Evolutionary conservation across 2,329 filamentous ascomycete genomes (phyloP), one percentile per base, ranked within the genome.

Genomic region (Alternaria sp.): DNA sequence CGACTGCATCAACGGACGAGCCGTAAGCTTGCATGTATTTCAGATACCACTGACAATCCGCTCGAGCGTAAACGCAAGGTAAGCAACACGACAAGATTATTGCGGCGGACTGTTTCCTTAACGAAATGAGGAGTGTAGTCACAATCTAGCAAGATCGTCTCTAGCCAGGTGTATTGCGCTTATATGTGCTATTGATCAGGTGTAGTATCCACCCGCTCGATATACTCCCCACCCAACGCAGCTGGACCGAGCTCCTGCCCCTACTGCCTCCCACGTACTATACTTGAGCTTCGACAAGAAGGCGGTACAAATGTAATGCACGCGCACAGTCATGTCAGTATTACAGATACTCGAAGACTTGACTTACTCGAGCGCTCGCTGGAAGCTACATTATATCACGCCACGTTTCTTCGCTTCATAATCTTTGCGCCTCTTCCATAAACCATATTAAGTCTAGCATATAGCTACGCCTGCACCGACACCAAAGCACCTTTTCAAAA

Each of bases 401-500:
- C 8, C 1, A 18, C 43, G 14, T 36, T 36, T 36, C 32, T 12
- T 36, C 32, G 32, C 32, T 36, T 16, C 14, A 36, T 7, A 16
- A 16, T 12, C 5, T 36, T 36, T 0, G 14, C 12, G 12, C 14
- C 14, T 9, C n/a, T 18, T 14, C 12, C 3, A 22, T 18, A 14
- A 5, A n/a, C 12, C 2, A 26, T 5, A 32, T n/a, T 7, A 16
- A 26, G 24, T 14, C 30, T 18, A 36, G 32, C 12, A 42, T 14
- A 14, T 20, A 42, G 20, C 39, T 22, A 14, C 9, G 30, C 18
- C 20, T 20, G 24, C 3, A 20, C 57, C 67, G 65, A 71, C 62
- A 24, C 14, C 22, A 51, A 43, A 42, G 34, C 61, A 62, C 56
- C 54, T 36, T 71, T 53, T 61, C 64, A 63, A 68, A 62, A 62